A percentile compares a stretch with the other conserved stretches of the same genome.
Conservation (phyloP, 805 yeast genomes). For the Kregervanrija pseudodelftensis region DNA sequence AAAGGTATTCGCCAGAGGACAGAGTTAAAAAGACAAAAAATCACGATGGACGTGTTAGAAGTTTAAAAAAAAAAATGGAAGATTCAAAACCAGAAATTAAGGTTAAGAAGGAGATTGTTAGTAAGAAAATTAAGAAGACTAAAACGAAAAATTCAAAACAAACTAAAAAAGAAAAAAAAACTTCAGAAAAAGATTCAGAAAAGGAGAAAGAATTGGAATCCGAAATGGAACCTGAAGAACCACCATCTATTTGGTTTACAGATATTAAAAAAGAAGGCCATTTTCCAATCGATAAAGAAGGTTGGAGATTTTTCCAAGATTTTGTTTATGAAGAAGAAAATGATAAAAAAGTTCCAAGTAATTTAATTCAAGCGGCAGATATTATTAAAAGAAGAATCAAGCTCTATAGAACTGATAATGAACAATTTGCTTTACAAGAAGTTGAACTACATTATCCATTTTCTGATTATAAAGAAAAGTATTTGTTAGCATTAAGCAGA, state of each 20-base stretch:
- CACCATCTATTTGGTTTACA: slow-evolving; percentile 17
- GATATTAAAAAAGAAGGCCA: slow-evolving; percentile 11
- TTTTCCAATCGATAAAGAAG: slow-evolving; percentile 2
- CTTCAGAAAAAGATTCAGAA: slow-evolving; percentile 1
- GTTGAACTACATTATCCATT: slow-evolving; percentile 29
- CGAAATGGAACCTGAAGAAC: slow-evolving; percentile 3
- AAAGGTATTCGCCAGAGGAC: slow-evolving; percentile 15
- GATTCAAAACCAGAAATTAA: background rate
- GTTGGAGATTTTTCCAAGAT: slow-evolving; percentile 16
- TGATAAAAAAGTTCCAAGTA: slow-evolving; percentile 11
- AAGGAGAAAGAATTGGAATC: slow-evolving; percentile 1
- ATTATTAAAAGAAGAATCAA: slow-evolving; percentile 14
- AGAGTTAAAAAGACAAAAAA: slow-evolving; percentile 1
- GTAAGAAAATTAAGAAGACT: slow-evolving; percentile 1
- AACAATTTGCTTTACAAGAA: slow-evolving; percentile 19
- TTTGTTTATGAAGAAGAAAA: slow-evolving; percentile 17
- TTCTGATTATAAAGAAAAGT: slow-evolving; percentile 45
- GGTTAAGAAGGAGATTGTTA: background rate
- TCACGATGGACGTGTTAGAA: background rate
- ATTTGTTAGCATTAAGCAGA: slow-evolving; percentile 42
- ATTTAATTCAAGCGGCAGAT: slow-evolving; percentile 13
- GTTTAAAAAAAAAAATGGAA: background rate
- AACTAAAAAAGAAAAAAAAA: background rate
- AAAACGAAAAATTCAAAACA: background rate
- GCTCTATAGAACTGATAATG: slow-evolving; percentile 24